A percentile compares a stretch with the other conserved stretches of the same genome.
Conservation (phyloP, 768 basidiomycete genomes). For the Pseudohyphozyma bogoriensis region DNA sequence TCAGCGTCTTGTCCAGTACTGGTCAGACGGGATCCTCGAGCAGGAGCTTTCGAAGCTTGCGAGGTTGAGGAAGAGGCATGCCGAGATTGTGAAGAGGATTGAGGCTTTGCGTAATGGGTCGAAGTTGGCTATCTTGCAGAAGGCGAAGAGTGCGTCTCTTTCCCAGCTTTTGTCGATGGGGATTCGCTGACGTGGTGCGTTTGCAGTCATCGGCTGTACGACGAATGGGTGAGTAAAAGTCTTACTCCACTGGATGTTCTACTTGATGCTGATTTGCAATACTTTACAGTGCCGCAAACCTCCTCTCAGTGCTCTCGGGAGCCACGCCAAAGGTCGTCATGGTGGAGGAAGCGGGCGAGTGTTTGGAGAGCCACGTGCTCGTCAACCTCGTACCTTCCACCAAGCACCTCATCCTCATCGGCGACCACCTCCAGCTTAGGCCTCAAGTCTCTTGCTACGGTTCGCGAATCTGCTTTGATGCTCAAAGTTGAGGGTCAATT, state of each 20-base stretch:
- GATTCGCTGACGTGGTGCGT: too few relatives aligned
- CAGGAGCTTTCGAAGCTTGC: conserved; percentile 35
- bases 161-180: too few relatives aligned
- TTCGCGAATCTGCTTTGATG: conserved; percentile 53
- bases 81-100: conserved; percentile 43
- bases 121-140: conserved; percentile 47
- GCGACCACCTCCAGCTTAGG: conserved; percentile 65
- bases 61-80: conserved; percentile 44
- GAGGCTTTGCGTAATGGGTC: conserved; percentile 40
- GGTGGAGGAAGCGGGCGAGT: conserved; percentile 71
- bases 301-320: conserved; percentile 44
- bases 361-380: conserved; percentile 6
- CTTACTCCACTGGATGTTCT: too few relatives aligned
- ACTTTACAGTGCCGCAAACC: conserved; percentile 53
- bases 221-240: conserved; percentile 47
- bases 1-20: conserved; percentile 42
- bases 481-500: background rate
- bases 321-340: conserved; percentile 54
- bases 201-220: conserved; percentile 68
- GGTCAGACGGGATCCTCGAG: conserved; percentile 44
- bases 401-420: conserved; percentile 67
- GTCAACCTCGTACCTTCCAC: conserved; percentile 51
- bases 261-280: too few relatives aligned
- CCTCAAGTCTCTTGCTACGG: conserved; percentile 41
- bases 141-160: too few relatives aligned